These are phyloP conservation scores for Lippia alba DNA, from an alignment of 305 asterid genomes.

Conservation along the genomic window DNA sequence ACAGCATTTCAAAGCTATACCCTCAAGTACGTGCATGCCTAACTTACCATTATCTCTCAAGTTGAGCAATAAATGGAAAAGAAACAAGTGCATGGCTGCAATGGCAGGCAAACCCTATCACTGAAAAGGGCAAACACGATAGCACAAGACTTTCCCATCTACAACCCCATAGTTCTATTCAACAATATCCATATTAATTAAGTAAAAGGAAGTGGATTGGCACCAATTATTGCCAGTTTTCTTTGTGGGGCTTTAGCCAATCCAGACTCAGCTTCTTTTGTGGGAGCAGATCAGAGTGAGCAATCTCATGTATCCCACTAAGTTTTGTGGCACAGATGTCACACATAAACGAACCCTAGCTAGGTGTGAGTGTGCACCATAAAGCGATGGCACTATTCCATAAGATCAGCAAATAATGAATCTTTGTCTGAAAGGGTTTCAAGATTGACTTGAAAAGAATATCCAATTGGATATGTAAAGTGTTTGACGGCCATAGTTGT, in stretches of 20 bases:
- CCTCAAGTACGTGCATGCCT: neutral
- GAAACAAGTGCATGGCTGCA: constrained; percentile 15
- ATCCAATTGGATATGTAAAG: too few relatives aligned
- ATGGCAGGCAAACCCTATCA: constrained; percentile 31
- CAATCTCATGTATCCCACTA: neutral
- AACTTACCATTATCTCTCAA: constrained; percentile 20
- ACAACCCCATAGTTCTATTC: neutral
- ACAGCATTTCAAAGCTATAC: too few relatives aligned
- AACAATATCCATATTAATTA: neutral
- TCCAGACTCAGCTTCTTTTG: neutral
- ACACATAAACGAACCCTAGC: neutral
- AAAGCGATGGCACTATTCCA: neutral
- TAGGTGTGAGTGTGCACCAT: neutral
- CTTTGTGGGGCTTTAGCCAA: neutral
- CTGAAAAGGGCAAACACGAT: constrained; percentile 34
- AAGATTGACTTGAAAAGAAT: neutral
- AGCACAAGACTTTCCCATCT: neutral
- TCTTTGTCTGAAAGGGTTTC: neutral
- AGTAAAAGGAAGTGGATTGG: constrained; percentile 27
- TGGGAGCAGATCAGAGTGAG: neutral
- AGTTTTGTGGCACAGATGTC: neutral
- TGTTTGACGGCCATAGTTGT: too few relatives aligned
- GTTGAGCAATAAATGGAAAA: constrained; percentile 3
- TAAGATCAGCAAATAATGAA: neutral
- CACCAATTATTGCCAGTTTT: constrained; percentile 44